Percentiles rank a stretch among this genome's conserved stretches.
phyloP scores from a whole-genome alignment of 1,284 basidiomycete genomes.

The Cerrena zonata region DNA sequence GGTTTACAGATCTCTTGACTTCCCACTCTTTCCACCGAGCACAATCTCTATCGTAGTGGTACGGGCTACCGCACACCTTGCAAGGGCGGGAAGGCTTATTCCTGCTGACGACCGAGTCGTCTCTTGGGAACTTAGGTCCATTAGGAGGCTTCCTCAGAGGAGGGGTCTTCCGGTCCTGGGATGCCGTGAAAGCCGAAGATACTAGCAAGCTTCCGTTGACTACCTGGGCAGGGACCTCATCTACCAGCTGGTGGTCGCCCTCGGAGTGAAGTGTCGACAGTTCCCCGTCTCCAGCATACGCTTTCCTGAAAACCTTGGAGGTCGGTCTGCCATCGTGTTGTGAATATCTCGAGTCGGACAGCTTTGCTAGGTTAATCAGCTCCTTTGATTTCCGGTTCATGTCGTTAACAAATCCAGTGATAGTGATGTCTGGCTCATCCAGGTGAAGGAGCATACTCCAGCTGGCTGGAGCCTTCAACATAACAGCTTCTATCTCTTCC shows the following conservation, averaged over 20 bases:
- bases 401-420: neutral
- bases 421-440: neutral
- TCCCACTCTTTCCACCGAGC: slow-evolving; percentile 7
- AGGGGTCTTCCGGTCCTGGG: neutral
- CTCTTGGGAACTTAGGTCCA: slow-evolving; percentile 13
- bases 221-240: neutral
- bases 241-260: neutral
- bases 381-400: neutral
- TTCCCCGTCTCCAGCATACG: neutral
- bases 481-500: slow-evolving; percentile 5
- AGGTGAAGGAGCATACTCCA: neutral
- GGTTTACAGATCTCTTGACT: neutral
- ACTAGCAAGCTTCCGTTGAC: slow-evolving; percentile 5
- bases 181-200: neutral
- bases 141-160: slow-evolving; percentile 7
- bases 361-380: neutral
- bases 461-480: neutral
- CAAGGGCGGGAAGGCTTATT: slow-evolving; percentile 14
- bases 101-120: slow-evolving; percentile 8
- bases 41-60: slow-evolving; percentile 18
- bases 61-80: slow-evolving; percentile 14
- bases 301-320: neutral
- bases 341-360: neutral
- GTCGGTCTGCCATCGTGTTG: neutral
- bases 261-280: neutral